These are phyloP conservation scores for Peribolospora kevripleyi DNA, from an alignment of 768 basidiomycete species.

Conservation along the genomic window DNA sequence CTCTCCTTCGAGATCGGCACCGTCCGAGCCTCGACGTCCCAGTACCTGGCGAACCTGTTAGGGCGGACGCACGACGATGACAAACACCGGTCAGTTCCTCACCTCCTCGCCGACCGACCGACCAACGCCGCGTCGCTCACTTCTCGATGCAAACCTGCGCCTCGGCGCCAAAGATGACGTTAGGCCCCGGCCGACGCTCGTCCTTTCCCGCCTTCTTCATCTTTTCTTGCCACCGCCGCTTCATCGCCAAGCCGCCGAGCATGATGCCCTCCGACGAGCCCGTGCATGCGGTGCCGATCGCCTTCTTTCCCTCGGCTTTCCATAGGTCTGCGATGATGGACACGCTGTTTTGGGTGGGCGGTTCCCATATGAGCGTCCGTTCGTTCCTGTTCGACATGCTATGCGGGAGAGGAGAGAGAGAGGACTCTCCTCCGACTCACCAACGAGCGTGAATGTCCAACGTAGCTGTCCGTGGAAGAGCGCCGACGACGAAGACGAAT, in stretches of 20 bases:
- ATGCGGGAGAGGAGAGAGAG: conserved; percentile 13
- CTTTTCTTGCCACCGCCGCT: conserved; percentile 43
- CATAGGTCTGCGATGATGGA: conserved; percentile 43
- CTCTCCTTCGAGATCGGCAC: conserved; percentile 44
- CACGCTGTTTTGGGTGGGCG: conserved; percentile 16
- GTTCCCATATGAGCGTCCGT: too few species aligned
- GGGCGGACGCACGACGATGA: conserved; percentile 1
- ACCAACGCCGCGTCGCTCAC: not conserved
- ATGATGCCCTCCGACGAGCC: conserved; percentile 44
- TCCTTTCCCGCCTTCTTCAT: conserved; percentile 41
- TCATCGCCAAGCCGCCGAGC: conserved; percentile 47
- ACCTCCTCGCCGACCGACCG: too few species aligned
- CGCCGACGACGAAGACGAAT: too few species aligned
- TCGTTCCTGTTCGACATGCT: too few species aligned
- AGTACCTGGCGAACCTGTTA: conserved; percentile 29
- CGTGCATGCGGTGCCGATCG: conserved; percentile 45
- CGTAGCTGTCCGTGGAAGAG: too few species aligned
- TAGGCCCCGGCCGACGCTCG: conserved; percentile 4
- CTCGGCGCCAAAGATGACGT: conserved; percentile 37
- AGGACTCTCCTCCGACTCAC: too few species aligned
- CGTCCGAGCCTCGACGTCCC: conserved; percentile 35
- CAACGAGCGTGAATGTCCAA: too few species aligned
- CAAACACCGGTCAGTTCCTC: not conserved
- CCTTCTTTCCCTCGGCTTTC: conserved; percentile 35
- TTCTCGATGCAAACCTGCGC: conserved; percentile 48